These are phyloP conservation scores for Psidium friedrichsthalianum DNA, from an alignment of 345 rosid species.

Conservation along the genomic window DNA sequence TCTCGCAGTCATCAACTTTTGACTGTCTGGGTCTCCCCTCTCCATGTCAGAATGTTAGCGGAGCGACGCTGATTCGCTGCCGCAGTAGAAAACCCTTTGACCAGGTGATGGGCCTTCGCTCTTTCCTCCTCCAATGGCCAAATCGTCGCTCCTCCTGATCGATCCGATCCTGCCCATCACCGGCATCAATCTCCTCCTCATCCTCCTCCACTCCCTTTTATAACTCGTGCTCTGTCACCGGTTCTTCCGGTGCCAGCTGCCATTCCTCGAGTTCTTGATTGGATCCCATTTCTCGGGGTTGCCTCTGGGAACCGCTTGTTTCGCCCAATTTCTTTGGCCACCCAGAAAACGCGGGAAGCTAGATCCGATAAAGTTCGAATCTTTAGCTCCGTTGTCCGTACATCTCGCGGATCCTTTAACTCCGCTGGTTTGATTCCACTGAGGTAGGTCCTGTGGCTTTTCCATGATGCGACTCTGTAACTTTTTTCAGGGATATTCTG, in stretches of 20 bases:
- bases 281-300: background rate
- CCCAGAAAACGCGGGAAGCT: background rate
- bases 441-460: background rate
- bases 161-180: constrained; percentile 40
- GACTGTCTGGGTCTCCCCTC: background rate
- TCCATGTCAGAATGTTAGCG: background rate
- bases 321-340: background rate
- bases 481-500: background rate
- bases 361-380: background rate
- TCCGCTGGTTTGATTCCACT: background rate
- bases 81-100: background rate
- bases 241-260: background rate
- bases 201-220: constrained; percentile 80
- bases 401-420: background rate
- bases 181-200: constrained; percentile 55
- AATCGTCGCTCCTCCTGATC: background rate
- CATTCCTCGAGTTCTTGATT: background rate
- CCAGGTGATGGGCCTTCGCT: background rate
- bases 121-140: constrained; percentile 3
- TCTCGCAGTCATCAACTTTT: background rate
- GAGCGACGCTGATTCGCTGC: background rate
- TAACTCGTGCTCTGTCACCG: constrained; percentile 21
- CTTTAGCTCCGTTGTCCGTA: background rate
- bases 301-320: background rate
- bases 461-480: background rate